Base-by-base conservation (phyloP, 805 yeast species). In the Candida insectalens region DNA sequence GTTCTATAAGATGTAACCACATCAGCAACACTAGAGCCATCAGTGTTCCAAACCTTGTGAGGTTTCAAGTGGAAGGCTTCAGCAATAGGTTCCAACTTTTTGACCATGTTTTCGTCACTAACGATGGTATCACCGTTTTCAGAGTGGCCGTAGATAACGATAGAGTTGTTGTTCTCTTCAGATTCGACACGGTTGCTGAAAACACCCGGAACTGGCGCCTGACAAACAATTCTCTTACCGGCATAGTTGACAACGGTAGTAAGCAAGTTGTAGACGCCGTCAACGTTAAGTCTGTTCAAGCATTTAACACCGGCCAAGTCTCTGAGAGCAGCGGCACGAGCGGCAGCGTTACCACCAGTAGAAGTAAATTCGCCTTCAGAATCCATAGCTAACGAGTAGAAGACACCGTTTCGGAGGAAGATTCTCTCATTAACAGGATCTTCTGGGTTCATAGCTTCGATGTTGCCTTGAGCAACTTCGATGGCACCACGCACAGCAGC, bases 141-240 rank as follows among this genome's bases (percentile, higher is more conserved):
- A 29, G 79, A 73, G 33, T 65, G 68, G 35, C 97, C 97, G 50
- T 88, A 84, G 7, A 65, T 67, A 32, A 85, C 82, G 49, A 70
- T 73, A 25, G 57, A 47, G 13, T 52, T 55, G 32, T 61, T 68
- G 3, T 40, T 30, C 25, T 56, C 65, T 5, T 40, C 30, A 30
- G 51, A 59, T 19, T 37, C 30, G 51, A 53, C 19, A 50, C 50
- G 26, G 51, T 69, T 67, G 35, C 71, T 63, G 55, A 82, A 78
- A 36, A 82, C 74, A 39, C 97, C 97, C 12, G 98, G 98, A 29
- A 89, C 94, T 9, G 96, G 95, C 10, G 95, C 83, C 62, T 89
- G 97, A 55, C 94, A 84, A 25, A 89, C 69, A 25, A 89, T 65
- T 55, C 97, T 73, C 48, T 75, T 79, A 40, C 97, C 98, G 50